Base-by-base conservation (phyloP, 352 stramenopile species). In the Pythium rishiriense region DNA sequence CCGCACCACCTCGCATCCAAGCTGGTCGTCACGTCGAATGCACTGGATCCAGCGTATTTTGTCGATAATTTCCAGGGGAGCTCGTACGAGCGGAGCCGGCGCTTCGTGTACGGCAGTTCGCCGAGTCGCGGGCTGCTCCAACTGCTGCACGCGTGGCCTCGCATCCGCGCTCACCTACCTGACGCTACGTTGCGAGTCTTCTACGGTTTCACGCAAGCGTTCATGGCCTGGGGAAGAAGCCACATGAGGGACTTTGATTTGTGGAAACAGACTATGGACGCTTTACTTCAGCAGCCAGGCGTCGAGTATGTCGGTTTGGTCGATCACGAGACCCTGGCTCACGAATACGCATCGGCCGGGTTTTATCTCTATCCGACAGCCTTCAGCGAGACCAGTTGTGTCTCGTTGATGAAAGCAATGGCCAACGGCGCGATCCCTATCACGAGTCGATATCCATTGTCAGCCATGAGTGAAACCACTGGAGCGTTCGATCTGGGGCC, bases 381-480 rank as follows among this genome's bases (percentile, higher is more conserved):
- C 14, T 98, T 86, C 58, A 75, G 76, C 15, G 92, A 98, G 67
- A 97, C 92, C 31, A 97, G 92, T 35, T 98, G 91, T 51, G 87
- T 98, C 22, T 92, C 93, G 6, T 71, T 97, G 41, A 97, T 98
- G 83, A 97, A 97, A 64, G 90, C 89, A 5, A 97, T 97, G 88
- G 79, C 79, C 4, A 84, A 86, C 46, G 93, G 93, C 17, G 86
- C 87, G 3, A 88, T 98, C 51, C 93, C 93, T 21, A 90, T 98
- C 63, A 98, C 92, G 25, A 95, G 75, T 66, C 75, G 79, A 0
- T 93, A 81, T 59, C 56, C 64, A 4, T 35, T 61, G 9, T 98
- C 88, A 1, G 85, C 79, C 4, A 51, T 96, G 19, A 50, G 66
- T 19, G 89, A 95, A 54, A 91, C 93, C 9, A 75, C 74, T 11